Percentiles rank a stretch among this genome's conserved stretches.
phyloP scores from a whole-genome alignment of 2,329 filamentous ascomycete genomes.

The Hypomyces rosellus region DNA sequence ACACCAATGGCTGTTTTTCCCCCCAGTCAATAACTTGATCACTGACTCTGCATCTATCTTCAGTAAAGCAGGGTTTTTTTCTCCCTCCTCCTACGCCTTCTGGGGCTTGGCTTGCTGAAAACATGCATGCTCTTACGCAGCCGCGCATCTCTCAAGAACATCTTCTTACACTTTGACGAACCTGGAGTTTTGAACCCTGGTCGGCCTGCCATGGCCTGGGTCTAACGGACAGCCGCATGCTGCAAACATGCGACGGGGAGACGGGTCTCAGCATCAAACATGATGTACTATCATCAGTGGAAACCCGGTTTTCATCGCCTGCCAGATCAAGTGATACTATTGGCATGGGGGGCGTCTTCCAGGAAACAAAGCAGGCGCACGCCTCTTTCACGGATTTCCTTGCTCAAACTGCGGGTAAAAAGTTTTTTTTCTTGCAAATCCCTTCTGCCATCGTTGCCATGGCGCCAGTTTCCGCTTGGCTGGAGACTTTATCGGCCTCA shows the following conservation, averaged over 20 bases:
- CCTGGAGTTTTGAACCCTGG: slow-evolving; percentile 3
- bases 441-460: neutral
- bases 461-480: slow-evolving; percentile 6
- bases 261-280: slow-evolving; percentile 2
- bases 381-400: slow-evolving; percentile 2
- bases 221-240: slow-evolving; percentile 5
- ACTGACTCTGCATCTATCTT: too few species aligned
- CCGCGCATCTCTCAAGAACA: neutral
- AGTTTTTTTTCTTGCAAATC: slow-evolving; percentile 1
- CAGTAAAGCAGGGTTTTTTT: too few species aligned
- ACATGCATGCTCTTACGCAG: neutral
- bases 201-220: neutral
- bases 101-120: neutral
- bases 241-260: slow-evolving; percentile 11
- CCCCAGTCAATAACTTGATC: too few species aligned
- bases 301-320: neutral
- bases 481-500: slow-evolving; percentile 4
- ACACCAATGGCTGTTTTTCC: too few species aligned
- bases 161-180: slow-evolving; percentile 6
- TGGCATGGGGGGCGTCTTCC: neutral
- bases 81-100: too few species aligned
- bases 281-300: slow-evolving; percentile 1
- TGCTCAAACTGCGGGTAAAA: slow-evolving; percentile 4
- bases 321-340: neutral
- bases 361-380: neutral